Conservation (phyloP, 805 yeast genomes). For the Cyberlindnera galapagoensis region DNA sequence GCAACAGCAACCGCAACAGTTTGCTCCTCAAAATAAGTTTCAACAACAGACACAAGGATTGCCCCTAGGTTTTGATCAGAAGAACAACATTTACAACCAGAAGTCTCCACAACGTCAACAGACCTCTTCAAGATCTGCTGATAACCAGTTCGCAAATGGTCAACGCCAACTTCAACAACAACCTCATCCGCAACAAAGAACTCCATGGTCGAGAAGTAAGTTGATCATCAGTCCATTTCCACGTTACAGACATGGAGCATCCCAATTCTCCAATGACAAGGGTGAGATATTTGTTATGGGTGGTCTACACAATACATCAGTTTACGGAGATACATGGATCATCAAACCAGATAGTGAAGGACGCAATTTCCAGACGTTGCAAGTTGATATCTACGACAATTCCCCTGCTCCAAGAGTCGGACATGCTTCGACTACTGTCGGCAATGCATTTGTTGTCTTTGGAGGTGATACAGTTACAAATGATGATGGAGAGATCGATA, state of each 20-base stretch:
- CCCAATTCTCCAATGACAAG: slow-evolving; percentile 66
- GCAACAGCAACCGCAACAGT: slow-evolving; percentile 4
- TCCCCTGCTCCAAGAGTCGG: slow-evolving; percentile 96
- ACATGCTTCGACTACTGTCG: slow-evolving; percentile 85
- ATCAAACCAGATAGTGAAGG: slow-evolving; percentile 42
- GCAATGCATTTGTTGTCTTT: slow-evolving; percentile 89
- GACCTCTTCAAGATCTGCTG: too few relatives aligned
- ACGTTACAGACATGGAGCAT: slow-evolving; percentile 86
- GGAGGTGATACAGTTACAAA: slow-evolving; percentile 95
- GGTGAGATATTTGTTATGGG: slow-evolving; percentile 89
- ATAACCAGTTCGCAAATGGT: too few relatives aligned
- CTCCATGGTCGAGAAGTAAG: slow-evolving; percentile 64
- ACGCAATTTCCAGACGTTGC: slow-evolving; percentile 34
- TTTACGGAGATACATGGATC: slow-evolving; percentile 94
- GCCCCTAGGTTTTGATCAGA: slow-evolving; percentile 16
- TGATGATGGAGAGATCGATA: slow-evolving; percentile 72
- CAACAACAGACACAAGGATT: background rate
- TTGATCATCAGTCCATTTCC: slow-evolving; percentile 83
- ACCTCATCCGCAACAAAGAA: slow-evolving; percentile 22
- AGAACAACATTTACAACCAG: slow-evolving; percentile 19
- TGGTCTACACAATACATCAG: slow-evolving; percentile 87
- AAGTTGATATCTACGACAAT: slow-evolving; percentile 64
- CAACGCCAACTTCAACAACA: slow-evolving; percentile 21
- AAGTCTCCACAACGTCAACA: slow-evolving; percentile 20
- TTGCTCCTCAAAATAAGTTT: slow-evolving; percentile 5